phyloP scores from a whole-genome alignment of 148 eudicot genomes.

The Amaranthus cruentus region DNA sequence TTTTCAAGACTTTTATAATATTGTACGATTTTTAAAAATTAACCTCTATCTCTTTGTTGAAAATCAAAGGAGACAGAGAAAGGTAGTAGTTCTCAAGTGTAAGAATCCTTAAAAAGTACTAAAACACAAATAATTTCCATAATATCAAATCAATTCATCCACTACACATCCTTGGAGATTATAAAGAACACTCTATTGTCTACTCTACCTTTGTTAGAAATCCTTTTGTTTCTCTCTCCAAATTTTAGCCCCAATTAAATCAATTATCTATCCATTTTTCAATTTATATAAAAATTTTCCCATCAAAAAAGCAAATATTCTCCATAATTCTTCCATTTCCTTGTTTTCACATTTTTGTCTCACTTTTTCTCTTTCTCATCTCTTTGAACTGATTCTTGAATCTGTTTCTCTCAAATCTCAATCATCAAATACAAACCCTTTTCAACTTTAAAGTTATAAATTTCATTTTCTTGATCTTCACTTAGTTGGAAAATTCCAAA shows the following conservation, averaged over 20 bases:
- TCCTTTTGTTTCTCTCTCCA: constrained; percentile 4
- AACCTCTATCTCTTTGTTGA: too few relatives aligned
- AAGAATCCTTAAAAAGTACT: too few relatives aligned
- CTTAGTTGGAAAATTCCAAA: background rate
- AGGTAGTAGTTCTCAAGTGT: too few relatives aligned
- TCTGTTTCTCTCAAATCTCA: background rate
- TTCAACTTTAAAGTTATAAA: background rate
- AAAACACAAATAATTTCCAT: background rate
- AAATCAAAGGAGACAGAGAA: too few relatives aligned
- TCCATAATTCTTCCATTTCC: background rate
- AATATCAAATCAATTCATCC: background rate
- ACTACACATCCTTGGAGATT: constrained; percentile 1
- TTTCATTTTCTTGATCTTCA: background rate
- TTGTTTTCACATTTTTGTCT: background rate
- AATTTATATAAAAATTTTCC: too few relatives aligned
- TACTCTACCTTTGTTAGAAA: background rate
- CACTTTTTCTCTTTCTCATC: background rate
- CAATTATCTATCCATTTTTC: background rate
- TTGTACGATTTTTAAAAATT: too few relatives aligned
- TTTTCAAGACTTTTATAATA: too few relatives aligned
- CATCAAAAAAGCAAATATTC: constrained; percentile 4
- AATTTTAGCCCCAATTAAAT: constrained; percentile 9
- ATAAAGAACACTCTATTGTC: background rate
- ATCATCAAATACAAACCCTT: background rate
- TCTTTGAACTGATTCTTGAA: constrained; percentile 17